Base-by-base conservation (phyloP, 1,284 basidiomycete species). In the Moniliella sp. region DNA sequence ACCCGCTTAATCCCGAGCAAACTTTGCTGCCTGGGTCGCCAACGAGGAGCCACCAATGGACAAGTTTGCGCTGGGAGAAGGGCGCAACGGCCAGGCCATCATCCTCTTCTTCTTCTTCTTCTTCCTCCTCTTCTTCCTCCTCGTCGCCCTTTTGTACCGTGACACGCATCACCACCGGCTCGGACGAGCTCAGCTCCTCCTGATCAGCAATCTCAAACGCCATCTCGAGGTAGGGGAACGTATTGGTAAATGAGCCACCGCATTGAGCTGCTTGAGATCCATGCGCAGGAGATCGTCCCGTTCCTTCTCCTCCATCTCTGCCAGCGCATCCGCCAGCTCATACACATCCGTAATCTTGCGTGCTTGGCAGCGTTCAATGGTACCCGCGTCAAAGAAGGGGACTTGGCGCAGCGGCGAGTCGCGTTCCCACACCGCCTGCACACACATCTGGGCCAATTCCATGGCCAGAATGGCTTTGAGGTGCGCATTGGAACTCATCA, bases 361-460 rank as follows among this genome's bases (percentile, higher is more conserved):
- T 13, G 29, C 36, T 54, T 78, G 77, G 67, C 84, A 94, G 12
- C 86, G 71, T 52, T 75, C 72, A 50, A 97, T 67, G 18, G 79
- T 36, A n/a, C 32, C 21, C 31, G 38, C 8, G 43, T 86, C 80
- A 62, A 94, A 97, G 63, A 91, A 82, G 7, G 91, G 91, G 28
- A 97, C 78, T 61, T 97, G 88, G 56, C 79, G 81, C 55, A 94
- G 42, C 9, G 58, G 49, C 23, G 50, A 51, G 34, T 59, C 91
- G 18, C 76, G 77, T 54, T 97, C 86, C 88, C 88, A 94, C 59
- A 88, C 76, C 0, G 80, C 86, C 62, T 97, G 91, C 2, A 94
- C 83, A 61, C 81, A 84, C 88, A 97, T 97, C 64, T 97, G 91
- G n/a, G 78, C 80, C 37, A 97, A 62, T 64, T 99, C 91, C 91